Percentiles rank a stretch among this genome's conserved stretches.
Evolutionary conservation across 2,329 filamentous ascomycete genomes (phyloP).

Genomic region (Fusarium hostae): DNA sequence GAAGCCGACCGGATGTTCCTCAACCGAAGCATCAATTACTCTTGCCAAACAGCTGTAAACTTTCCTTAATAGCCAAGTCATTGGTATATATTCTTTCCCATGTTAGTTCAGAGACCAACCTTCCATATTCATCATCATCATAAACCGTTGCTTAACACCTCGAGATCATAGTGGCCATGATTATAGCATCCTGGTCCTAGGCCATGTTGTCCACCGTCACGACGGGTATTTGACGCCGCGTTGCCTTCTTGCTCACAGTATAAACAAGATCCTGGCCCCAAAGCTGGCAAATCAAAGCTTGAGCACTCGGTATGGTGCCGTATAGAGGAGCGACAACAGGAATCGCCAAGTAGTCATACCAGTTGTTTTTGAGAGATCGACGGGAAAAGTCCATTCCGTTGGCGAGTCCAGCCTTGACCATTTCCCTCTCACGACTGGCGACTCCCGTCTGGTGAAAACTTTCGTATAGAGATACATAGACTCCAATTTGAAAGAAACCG

Average conservation of each 20-base stretch:
- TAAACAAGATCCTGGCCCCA: slow-evolving; percentile 77
- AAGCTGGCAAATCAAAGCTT: slow-evolving; percentile 76
- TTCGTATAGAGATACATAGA: slow-evolving; percentile 75
- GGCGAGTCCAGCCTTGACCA: slow-evolving; percentile 71
- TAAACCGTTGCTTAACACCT: not conserved
- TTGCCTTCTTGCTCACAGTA: slow-evolving; percentile 76
- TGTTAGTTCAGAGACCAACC: not conserved
- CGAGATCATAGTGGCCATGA: not conserved
- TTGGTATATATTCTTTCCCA: not conserved
- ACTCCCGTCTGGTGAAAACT: slow-evolving; percentile 72
- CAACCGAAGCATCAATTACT: not conserved
- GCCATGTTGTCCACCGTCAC: slow-evolving; percentile 58
- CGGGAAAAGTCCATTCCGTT: slow-evolving; percentile 74
- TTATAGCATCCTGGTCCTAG: slow-evolving; percentile 41
- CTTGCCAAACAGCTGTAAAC: not conserved
- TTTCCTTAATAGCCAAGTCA: not conserved
- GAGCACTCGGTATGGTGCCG: slow-evolving; percentile 73
- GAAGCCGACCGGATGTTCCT: not conserved
- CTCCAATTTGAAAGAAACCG: slow-evolving; percentile 70
- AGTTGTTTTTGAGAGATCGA: slow-evolving; percentile 65
- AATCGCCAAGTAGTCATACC: slow-evolving; percentile 71
- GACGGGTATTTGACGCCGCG: slow-evolving; percentile 60
- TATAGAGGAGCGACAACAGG: slow-evolving; percentile 75
- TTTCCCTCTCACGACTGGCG: slow-evolving; percentile 70
- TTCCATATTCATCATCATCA: not conserved